Evolutionary conservation across 1,284 basidiomycete genomes (phyloP).

Genomic region (Cryptococcus deneoformans): DNA sequence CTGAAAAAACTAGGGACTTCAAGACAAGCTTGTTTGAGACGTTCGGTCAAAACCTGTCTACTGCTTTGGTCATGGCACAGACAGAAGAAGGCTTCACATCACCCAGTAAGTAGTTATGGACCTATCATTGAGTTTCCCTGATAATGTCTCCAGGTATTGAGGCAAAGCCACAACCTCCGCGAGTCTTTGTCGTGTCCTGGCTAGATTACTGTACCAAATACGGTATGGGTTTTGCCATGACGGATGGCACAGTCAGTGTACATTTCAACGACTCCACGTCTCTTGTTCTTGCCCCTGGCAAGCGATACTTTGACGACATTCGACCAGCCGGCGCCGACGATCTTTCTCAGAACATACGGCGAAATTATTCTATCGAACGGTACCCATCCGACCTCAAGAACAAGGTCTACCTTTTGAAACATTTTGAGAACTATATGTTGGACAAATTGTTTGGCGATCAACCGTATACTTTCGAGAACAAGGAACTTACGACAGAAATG

Average conservation of each 20-base stretch:
- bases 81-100: conserved; percentile 62
- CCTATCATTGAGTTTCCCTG: conserved; percentile 15
- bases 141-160: conserved; percentile 16
- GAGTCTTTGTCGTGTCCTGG: conserved; percentile 96
- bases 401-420: conserved; percentile 85
- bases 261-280: conserved; percentile 95
- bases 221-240: conserved; percentile 95
- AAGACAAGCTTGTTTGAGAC: conserved; percentile 49
- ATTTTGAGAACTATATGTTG: conserved; percentile 92
- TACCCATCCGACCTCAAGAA: conserved; percentile 63
- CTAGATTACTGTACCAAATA: conserved; percentile 99
- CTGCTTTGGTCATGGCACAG: conserved; percentile 66
- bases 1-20: conserved; percentile 19
- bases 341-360: conserved; percentile 30
- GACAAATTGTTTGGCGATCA: conserved; percentile 76
- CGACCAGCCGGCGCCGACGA: conserved; percentile 26
- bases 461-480: conserved; percentile 73
- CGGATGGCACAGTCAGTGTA: conserved; percentile 90
- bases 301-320: conserved; percentile 85
- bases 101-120: conserved; percentile 51
- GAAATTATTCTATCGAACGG: conserved; percentile 41
- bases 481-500: conserved; percentile 70
- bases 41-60: conserved; percentile 60
- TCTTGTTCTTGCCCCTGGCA: conserved; percentile 77
- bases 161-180: conserved; percentile 60